phyloP scores from a whole-genome alignment of 345 rosid species.

The Stellera chamaejasme region DNA sequence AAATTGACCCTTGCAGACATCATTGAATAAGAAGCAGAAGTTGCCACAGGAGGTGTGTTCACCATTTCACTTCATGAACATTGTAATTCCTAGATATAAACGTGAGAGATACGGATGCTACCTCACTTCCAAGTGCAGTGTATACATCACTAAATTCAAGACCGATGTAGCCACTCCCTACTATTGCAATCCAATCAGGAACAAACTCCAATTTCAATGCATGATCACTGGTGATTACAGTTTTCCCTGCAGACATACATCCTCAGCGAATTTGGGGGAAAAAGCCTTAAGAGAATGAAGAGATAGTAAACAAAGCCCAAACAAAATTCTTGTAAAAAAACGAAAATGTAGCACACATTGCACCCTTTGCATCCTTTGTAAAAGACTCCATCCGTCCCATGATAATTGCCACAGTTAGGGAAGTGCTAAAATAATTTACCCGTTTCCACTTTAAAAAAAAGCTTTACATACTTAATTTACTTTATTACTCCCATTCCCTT shows the following conservation, averaged over 20 bases:
- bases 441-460: too few relatives aligned
- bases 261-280: constrained; percentile 9
- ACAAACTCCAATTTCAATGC: constrained; percentile 93
- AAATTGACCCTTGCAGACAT: too few relatives aligned
- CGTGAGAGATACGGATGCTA: constrained; percentile 17
- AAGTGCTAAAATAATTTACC: not conserved
- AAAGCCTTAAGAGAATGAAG: constrained; percentile 6
- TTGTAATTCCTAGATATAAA: not conserved
- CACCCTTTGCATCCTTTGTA: not conserved
- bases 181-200: constrained; percentile 97
- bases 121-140: constrained; percentile 99
- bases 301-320: not conserved
- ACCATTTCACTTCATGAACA: not conserved
- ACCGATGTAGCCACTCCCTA: constrained; percentile 99
- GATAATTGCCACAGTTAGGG: not conserved
- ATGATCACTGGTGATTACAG: constrained; percentile 98
- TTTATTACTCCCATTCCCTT: too few relatives aligned
- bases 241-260: constrained; percentile 58
- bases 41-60: not conserved
- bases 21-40: too few relatives aligned
- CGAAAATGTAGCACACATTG: not conserved
- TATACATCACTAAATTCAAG: constrained; percentile 99
- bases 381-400: not conserved
- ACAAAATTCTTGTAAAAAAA: not conserved
- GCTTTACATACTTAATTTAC: too few relatives aligned